Evolutionary conservation across 139 green algal genomes (phyloP).

Genomic region (Chlorella sp.): DNA sequence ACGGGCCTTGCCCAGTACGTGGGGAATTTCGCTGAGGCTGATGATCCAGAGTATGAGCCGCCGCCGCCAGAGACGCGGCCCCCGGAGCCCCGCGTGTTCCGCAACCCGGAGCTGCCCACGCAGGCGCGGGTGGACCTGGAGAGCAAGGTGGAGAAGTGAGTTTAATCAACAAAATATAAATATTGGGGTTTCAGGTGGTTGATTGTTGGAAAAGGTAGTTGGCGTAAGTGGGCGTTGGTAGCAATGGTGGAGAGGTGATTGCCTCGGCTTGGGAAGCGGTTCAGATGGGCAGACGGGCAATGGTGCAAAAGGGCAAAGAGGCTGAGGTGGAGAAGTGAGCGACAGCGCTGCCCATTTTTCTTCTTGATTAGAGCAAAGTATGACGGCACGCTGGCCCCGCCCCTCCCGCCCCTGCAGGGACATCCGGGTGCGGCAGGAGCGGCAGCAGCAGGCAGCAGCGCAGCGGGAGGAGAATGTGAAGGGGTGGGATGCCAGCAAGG

Average conservation of each 20-base stretch:
- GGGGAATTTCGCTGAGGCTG: conserved; percentile 71
- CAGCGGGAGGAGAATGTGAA: conserved; percentile 61
- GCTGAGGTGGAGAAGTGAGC: neutral
- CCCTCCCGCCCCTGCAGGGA: conserved; percentile 11
- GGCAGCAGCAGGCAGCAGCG: conserved; percentile 48
- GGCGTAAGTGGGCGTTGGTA: too few species aligned
- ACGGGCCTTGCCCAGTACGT: conserved; percentile 73
- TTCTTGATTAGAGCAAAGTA: neutral
- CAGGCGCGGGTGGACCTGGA: conserved; percentile 77
- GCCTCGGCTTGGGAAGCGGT: too few species aligned
- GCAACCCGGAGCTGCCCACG: conserved; percentile 76
- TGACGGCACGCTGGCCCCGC: neutral
- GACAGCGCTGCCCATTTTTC: neutral
- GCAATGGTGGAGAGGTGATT: too few species aligned
- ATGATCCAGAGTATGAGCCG: conserved; percentile 82
- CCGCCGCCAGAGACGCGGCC: conserved; percentile 44
- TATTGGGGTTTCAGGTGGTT: neutral
- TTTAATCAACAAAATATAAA: neutral
- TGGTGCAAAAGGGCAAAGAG: neutral
- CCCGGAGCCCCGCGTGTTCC: conserved; percentile 54
- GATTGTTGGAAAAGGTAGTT: too few species aligned
- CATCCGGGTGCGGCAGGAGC: conserved; percentile 29
- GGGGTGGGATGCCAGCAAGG: conserved; percentile 75
- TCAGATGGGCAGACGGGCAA: too few species aligned
- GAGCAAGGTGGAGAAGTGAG: conserved; percentile 78